phyloP scores from a whole-genome alignment of 164 flowering plant genomes.

The Saururus chinensis region DNA sequence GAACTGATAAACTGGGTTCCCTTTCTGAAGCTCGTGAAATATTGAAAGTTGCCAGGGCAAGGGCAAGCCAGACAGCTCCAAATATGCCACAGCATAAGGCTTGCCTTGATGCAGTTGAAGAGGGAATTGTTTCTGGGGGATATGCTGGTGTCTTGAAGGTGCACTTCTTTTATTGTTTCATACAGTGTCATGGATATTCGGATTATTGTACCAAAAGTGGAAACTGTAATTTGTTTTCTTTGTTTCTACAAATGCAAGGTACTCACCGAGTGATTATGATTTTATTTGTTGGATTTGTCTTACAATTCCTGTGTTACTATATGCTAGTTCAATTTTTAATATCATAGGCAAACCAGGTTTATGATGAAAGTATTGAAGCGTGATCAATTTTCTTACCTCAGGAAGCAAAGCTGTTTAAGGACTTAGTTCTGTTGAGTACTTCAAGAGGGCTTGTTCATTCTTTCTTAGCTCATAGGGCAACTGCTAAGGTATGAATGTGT shows the following conservation, averaged over 20 bases:
- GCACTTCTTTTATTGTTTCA: slow-evolving; percentile 1
- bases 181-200: too few species aligned
- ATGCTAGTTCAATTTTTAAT: too few species aligned
- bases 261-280: too few species aligned
- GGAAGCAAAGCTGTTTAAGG: slow-evolving; percentile 58
- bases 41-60: slow-evolving; percentile 52
- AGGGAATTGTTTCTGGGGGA: slow-evolving; percentile 86
- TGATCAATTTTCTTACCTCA: slow-evolving; percentile 16
- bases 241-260: neutral
- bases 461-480: slow-evolving; percentile 67
- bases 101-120: slow-evolving; percentile 85
- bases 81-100: slow-evolving; percentile 89
- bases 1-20: slow-evolving; percentile 72
- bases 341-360: too few species aligned
- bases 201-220: too few species aligned
- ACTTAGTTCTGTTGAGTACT: slow-evolving; percentile 45
- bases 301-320: too few species aligned
- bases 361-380: neutral
- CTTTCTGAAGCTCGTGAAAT: slow-evolving; percentile 66
- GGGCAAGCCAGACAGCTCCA: slow-evolving; percentile 55
- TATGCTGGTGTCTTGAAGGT: slow-evolving; percentile 81
- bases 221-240: neutral
- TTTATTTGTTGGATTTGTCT: too few species aligned
- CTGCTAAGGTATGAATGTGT: slow-evolving; percentile 50
- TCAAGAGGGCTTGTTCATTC: slow-evolving; percentile 68